phyloP scores from a whole-genome alignment of 768 basidiomycete species.

The Leucogyrophana mollusca region DNA sequence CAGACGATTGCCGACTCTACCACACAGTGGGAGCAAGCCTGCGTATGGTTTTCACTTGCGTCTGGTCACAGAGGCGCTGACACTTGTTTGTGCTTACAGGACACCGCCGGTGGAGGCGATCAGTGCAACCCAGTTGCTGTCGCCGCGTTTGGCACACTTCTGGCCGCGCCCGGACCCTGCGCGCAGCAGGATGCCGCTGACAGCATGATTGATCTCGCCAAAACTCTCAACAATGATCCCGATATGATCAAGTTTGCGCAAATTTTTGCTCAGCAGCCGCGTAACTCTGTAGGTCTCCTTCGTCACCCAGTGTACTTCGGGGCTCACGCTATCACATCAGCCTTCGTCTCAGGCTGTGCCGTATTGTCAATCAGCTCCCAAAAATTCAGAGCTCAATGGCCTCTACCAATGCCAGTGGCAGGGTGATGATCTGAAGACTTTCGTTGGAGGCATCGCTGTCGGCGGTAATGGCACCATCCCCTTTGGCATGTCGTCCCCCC shows the following conservation, averaged over 20 bases:
- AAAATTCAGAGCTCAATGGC: constrained; percentile 51
- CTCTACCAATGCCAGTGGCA: constrained; percentile 60
- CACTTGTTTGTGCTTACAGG: constrained; percentile 26
- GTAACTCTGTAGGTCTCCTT: constrained; percentile 44
- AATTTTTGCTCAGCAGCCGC: constrained; percentile 56
- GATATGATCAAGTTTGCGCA: constrained; percentile 52
- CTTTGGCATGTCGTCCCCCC: constrained; percentile 38
- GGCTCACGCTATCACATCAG: too few species aligned
- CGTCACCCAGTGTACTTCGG: not conserved
- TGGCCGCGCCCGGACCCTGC: constrained; percentile 54
- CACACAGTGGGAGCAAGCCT: constrained; percentile 44
- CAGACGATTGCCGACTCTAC: constrained; percentile 42
- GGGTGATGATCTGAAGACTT: constrained; percentile 41
- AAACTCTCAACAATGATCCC: constrained; percentile 42
- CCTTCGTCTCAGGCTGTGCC: constrained; percentile 43
- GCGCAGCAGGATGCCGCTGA: constrained; percentile 59
- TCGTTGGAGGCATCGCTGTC: constrained; percentile 41
- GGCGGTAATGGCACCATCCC: constrained; percentile 53
- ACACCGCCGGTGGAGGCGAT: constrained; percentile 52
- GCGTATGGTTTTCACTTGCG: constrained; percentile 32
- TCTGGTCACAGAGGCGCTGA: not conserved
- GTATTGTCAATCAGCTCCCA: constrained; percentile 55
- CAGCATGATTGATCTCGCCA: constrained; percentile 45
- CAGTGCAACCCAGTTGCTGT: constrained; percentile 59
- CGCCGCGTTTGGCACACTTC: constrained; percentile 54